Evolutionary conservation across 2,329 filamentous ascomycete species (phyloP).

Genomic region (Apiospora koreana): DNA sequence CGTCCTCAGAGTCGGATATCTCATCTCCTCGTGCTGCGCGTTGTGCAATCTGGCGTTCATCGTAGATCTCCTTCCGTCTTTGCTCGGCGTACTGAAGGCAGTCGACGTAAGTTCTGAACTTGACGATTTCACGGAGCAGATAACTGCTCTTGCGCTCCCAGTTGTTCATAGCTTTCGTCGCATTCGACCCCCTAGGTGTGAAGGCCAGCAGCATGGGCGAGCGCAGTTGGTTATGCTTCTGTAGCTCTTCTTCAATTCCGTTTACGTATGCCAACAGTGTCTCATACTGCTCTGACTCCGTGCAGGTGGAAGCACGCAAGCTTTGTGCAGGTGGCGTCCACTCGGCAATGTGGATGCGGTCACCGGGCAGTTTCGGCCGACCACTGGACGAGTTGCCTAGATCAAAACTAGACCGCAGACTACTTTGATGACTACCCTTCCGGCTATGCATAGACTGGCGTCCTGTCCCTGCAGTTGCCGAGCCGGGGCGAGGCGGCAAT

Average conservation of each 20-base stretch:
- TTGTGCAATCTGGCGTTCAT: conserved; percentile 9
- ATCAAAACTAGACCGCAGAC: conserved; percentile 63
- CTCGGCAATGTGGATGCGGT: conserved; percentile 80
- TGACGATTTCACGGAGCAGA: conserved; percentile 89
- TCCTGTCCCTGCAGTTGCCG: conserved; percentile 45
- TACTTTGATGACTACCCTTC: conserved; percentile 37
- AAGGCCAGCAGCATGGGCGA: conserved; percentile 88
- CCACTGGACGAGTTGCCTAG: conserved; percentile 55
- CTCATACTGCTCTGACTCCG: conserved; percentile 79
- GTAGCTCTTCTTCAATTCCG: conserved; percentile 81
- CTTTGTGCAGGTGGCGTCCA: conserved; percentile 90
- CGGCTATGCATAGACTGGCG: conserved; percentile 50
- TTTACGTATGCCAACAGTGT: conserved; percentile 78
- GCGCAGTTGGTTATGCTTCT: conserved; percentile 84
- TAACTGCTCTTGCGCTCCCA: conserved; percentile 97
- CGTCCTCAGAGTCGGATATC: neutral
- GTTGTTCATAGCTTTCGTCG: conserved; percentile 84
- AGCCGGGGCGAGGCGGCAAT: conserved; percentile 50
- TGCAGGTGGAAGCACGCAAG: conserved; percentile 78
- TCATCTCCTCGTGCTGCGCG: conserved; percentile 11
- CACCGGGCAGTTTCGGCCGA: conserved; percentile 74
- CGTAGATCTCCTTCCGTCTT: conserved; percentile 71
- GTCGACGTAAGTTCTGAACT: conserved; percentile 95
- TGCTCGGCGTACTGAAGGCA: conserved; percentile 70
- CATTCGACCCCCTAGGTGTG: conserved; percentile 79